Conservation (phyloP, 768 basidiomycete genomes). For the Trametes maxima region DNA sequence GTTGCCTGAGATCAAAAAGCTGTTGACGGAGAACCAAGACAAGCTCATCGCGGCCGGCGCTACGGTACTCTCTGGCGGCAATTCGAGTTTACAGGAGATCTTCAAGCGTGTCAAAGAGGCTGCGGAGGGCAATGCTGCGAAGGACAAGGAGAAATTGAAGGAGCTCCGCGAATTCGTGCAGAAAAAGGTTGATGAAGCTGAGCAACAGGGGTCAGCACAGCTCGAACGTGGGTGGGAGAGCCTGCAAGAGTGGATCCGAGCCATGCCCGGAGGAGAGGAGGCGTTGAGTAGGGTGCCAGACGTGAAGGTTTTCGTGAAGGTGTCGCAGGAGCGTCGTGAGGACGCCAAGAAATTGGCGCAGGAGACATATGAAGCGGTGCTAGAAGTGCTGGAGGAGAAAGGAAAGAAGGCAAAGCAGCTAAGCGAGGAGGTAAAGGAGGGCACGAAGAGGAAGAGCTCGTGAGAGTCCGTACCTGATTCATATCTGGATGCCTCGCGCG, state of each 20-base stretch:
- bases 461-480: not conserved
- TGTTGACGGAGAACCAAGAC: constrained; percentile 31
- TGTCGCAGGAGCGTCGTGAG: constrained; percentile 30
- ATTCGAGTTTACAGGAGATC: constrained; percentile 27
- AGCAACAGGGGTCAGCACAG: constrained; percentile 14
- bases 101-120: constrained; percentile 31
- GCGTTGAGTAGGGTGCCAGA: constrained; percentile 32
- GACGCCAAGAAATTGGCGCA: constrained; percentile 35
- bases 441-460: constrained; percentile 23
- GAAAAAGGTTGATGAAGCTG: constrained; percentile 32
- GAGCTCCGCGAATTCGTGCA: constrained; percentile 33
- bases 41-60: constrained; percentile 29
- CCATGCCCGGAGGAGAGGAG: constrained; percentile 34
- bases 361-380: constrained; percentile 35
- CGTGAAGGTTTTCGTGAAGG: constrained; percentile 28
- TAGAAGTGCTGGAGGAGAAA: constrained; percentile 36
- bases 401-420: constrained; percentile 33
- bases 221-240: constrained; percentile 28
- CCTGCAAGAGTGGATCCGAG: constrained; percentile 31
- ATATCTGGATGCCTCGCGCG: not conserved
- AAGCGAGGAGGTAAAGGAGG: constrained; percentile 28
- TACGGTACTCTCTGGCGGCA: constrained; percentile 11
- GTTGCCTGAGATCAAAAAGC: constrained; percentile 31
- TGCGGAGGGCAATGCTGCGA: constrained; percentile 25
- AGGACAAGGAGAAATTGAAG: constrained; percentile 33